Conservation (phyloP, 208 protist species). For the Acanthamoeba triangularis region DNA sequence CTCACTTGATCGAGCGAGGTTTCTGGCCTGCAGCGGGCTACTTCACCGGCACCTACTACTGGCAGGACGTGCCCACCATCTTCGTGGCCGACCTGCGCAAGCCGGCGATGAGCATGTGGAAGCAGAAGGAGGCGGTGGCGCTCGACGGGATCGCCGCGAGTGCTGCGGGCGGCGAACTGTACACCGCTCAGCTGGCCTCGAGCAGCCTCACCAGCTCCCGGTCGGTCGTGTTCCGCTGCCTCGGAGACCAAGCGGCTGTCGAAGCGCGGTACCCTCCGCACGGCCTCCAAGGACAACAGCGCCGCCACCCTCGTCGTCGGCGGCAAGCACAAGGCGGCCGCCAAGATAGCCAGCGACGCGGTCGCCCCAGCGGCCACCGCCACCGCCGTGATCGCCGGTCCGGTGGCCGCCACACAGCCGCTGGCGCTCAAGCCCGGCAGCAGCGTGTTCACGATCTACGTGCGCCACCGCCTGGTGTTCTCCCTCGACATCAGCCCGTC, state of each 20-base stretch:
- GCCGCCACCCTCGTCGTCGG: neutral
- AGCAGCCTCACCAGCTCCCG: neutral
- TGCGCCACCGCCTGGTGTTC: slow-evolving; percentile 57
- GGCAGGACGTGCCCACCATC: neutral
- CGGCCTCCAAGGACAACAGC: slow-evolving; percentile 17
- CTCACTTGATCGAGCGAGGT: neutral
- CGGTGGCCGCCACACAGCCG: neutral
- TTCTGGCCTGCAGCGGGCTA: neutral
- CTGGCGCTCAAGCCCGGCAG: neutral
- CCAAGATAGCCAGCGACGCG: neutral
- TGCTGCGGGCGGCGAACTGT: neutral
- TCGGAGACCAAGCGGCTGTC: slow-evolving; percentile 42
- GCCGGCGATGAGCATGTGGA: neutral
- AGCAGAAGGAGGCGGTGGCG: neutral
- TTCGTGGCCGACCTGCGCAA: neutral
- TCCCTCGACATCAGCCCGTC: slow-evolving; percentile 64
- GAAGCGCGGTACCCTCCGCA: slow-evolving; percentile 33
- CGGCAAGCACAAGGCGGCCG: neutral
- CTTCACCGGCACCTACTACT: neutral
- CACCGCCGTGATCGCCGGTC: neutral
- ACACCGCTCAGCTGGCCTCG: neutral
- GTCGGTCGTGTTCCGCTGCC: neutral
- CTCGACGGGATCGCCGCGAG: neutral
- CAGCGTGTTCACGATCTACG: slow-evolving; percentile 29
- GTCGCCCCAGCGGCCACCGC: neutral